A percentile compares a stretch with the other conserved stretches of the same genome.
Conservation (phyloP, 2,329 filamentous ascomycete species). For the Ophiostoma sp. region DNA sequence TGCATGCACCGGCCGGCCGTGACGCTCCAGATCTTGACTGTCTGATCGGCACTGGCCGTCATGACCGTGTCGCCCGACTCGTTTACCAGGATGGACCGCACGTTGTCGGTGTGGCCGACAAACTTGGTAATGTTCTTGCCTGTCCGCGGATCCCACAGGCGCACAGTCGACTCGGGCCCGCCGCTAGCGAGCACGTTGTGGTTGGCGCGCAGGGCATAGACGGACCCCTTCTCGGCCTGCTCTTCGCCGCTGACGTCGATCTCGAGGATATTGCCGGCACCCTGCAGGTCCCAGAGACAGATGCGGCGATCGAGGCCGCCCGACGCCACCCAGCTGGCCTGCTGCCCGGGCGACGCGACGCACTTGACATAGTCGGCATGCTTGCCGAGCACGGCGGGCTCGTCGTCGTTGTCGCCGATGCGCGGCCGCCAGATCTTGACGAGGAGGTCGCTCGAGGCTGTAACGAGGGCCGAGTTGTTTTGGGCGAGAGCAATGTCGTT, state of each 20-base stretch:
- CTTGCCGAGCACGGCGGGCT: conserved; percentile 76
- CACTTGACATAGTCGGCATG: conserved; percentile 97
- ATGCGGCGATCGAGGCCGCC: conserved; percentile 91
- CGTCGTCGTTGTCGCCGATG: conserved; percentile 57
- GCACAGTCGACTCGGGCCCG: conserved; percentile 86
- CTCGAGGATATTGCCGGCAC: conserved; percentile 76
- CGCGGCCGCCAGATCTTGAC: conserved; percentile 88
- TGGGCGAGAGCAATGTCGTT: conserved; percentile 83
- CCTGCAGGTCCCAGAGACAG: conserved; percentile 87
- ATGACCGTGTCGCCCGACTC: conserved; percentile 85
- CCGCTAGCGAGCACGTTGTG: conserved; percentile 82
- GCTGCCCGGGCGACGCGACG: conserved; percentile 64
- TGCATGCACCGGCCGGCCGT: conserved; percentile 95
- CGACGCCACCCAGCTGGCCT: conserved; percentile 80
- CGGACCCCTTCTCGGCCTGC: conserved; percentile 81
- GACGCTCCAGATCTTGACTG: conserved; percentile 96
- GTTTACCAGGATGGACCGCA: conserved; percentile 85
- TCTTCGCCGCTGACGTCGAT: conserved; percentile 84
- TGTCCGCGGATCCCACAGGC: conserved; percentile 84
- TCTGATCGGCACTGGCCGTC: conserved; percentile 92
- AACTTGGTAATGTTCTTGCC: conserved; percentile 85
- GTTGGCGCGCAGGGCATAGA: conserved; percentile 81
- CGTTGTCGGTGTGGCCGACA: conserved; percentile 91
- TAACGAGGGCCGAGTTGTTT: conserved; percentile 73
- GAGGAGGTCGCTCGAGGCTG: conserved; percentile 87